phyloP scores from a whole-genome alignment of 1,284 basidiomycete genomes.

The Mycosarcoma mackinlayi region DNA sequence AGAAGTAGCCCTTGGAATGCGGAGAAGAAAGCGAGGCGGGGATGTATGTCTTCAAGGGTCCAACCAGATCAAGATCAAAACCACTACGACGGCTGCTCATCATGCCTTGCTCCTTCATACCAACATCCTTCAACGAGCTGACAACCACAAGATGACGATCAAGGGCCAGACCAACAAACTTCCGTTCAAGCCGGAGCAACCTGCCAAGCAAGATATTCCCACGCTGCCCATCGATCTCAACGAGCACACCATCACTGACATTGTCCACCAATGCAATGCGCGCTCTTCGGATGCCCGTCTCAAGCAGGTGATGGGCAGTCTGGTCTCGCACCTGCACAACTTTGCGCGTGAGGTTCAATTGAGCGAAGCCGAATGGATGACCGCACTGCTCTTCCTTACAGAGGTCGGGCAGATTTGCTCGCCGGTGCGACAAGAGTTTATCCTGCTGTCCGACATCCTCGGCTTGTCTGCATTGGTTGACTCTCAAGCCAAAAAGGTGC shows the following conservation, averaged over 20 bases:
- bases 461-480: conserved; percentile 84
- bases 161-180: not conserved
- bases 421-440: conserved; percentile 77
- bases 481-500: conserved; percentile 78
- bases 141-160: conserved; percentile 7
- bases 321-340: conserved; percentile 76
- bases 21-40: too few species aligned
- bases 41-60: too few species aligned
- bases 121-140: not conserved
- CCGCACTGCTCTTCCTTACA: conserved; percentile 68
- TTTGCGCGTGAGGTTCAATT: conserved; percentile 79
- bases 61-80: too few species aligned
- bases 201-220: conserved; percentile 20
- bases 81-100: too few species aligned
- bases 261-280: conserved; percentile 24
- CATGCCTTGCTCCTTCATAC: conserved; percentile 2
- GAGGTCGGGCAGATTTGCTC: conserved; percentile 70
- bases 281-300: conserved; percentile 61
- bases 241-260: conserved; percentile 22
- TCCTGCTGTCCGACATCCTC: conserved; percentile 81
- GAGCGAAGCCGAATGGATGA: conserved; percentile 86
- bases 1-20: too few species aligned
- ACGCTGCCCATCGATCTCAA: conserved; percentile 23
- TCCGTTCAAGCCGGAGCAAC: conserved; percentile 12
- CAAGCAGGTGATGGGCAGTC: conserved; percentile 72